Percentiles rank a stretch among this genome's conserved stretches.
Conservation (phyloP, 2,329 filamentous ascomycete species). For the Penicillium sp. region DNA sequence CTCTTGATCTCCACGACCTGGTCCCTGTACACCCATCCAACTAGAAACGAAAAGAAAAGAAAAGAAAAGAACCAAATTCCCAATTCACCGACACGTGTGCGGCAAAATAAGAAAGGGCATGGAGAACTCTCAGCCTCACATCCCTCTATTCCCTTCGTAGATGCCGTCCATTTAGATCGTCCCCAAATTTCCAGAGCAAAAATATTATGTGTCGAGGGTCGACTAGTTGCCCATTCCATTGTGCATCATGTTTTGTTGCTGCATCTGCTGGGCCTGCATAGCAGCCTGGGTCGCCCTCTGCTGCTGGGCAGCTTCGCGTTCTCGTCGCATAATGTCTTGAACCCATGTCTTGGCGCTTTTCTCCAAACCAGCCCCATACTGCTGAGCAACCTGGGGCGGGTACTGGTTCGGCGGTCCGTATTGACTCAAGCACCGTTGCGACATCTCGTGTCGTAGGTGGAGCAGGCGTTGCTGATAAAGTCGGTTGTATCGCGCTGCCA, state of each 20-base stretch:
- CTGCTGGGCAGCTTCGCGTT: constrained; percentile 34
- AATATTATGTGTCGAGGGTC: no score
- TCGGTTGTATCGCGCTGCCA: constrained; percentile 35
- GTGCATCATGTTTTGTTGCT: constrained; percentile 44
- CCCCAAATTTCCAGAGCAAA: constrained; percentile 1
- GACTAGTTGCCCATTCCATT: constrained; percentile 32
- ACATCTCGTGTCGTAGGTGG: constrained; percentile 38
- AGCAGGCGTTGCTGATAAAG: constrained; percentile 39
- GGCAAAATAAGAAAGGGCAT: constrained; percentile 11
- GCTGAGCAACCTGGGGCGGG: constrained; percentile 38
- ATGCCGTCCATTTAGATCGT: background rate
- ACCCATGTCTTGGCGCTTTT: constrained; percentile 39
- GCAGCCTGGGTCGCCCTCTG: constrained; percentile 33
- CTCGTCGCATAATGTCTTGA: constrained; percentile 39
- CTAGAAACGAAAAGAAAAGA: constrained; percentile 7
- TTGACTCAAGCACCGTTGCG: constrained; percentile 36
- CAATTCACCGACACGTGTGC: constrained; percentile 1
- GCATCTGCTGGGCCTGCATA: constrained; percentile 40
- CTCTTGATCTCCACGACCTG: constrained; percentile 23
- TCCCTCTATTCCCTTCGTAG: no score
- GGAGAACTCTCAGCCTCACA: constrained; percentile 7
- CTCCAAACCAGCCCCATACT: constrained; percentile 39
- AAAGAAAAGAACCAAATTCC: constrained; percentile 11
- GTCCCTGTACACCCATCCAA: constrained; percentile 27
- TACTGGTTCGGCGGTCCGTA: constrained; percentile 41